Evolutionary conservation across 2,329 filamentous ascomycete genomes (phyloP).

Genomic region (Penicillium sp.): DNA sequence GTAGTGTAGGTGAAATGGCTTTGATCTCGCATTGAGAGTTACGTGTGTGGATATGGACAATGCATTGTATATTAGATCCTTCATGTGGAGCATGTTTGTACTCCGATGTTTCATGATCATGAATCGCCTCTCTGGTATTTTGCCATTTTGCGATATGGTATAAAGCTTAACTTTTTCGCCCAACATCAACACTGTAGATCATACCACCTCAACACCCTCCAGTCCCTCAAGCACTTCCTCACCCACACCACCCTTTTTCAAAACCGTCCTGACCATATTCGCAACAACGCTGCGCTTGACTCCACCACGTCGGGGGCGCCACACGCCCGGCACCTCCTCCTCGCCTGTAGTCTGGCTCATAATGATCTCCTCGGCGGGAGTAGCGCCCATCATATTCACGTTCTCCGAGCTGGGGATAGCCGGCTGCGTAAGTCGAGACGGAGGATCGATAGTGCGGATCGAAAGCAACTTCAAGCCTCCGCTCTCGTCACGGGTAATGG

Average conservation of each 20-base stretch:
- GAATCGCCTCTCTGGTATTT: slow-evolving; percentile 17
- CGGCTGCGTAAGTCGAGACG: slow-evolving; percentile 66
- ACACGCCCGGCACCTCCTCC: slow-evolving; percentile 63
- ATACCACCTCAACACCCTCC: slow-evolving; percentile 62
- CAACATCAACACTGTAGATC: slow-evolving; percentile 18
- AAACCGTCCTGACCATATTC: slow-evolving; percentile 68
- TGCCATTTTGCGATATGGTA: slow-evolving; percentile 16
- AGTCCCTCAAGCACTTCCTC: slow-evolving; percentile 81
- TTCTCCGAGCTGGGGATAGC: slow-evolving; percentile 64
- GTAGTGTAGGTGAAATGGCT: neutral
- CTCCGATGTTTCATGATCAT: slow-evolving; percentile 9
- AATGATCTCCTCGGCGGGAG: slow-evolving; percentile 40
- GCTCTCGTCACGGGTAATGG: slow-evolving; percentile 52
- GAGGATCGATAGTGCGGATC: slow-evolving; percentile 69
- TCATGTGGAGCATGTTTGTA: neutral
- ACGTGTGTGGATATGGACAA: neutral
- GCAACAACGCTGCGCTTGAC: slow-evolving; percentile 69
- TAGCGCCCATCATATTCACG: slow-evolving; percentile 46
- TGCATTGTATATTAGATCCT: slow-evolving; percentile 14
- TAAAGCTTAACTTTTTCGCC: slow-evolving; percentile 7
- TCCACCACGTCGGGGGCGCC: slow-evolving; percentile 80
- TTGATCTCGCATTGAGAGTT: neutral
- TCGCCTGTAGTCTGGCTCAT: slow-evolving; percentile 52
- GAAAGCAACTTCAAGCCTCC: slow-evolving; percentile 59
- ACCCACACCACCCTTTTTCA: slow-evolving; percentile 73